phyloP scores from a whole-genome alignment of 768 basidiomycete genomes.

The Tulasnella calospora region DNA sequence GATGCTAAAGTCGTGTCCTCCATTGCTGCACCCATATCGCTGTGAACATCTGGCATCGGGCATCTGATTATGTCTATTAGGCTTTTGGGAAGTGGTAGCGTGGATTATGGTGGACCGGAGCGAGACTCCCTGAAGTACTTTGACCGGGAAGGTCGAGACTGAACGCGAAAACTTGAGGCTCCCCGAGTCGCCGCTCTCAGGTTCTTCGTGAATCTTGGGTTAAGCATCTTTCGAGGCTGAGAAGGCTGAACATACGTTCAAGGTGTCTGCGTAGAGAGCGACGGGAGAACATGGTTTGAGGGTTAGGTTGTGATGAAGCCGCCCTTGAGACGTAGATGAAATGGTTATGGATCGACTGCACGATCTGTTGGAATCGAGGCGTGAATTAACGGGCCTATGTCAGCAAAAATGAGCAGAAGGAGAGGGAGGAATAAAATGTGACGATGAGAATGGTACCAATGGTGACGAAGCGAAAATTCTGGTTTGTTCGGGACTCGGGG shows the following conservation, averaged over 20 bases:
- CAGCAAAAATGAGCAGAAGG: too few relatives aligned
- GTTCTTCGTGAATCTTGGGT: neutral
- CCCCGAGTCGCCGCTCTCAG: neutral
- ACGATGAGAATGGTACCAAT: neutral
- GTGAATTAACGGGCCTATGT: too few relatives aligned
- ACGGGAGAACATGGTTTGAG: neutral
- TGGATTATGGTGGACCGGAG: neutral
- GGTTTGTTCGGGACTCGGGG: neutral
- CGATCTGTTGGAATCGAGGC: neutral
- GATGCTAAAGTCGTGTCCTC: neutral
- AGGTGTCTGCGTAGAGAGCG: neutral
- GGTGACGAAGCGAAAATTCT: neutral
- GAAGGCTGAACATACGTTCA: neutral
- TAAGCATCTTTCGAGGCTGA: neutral
- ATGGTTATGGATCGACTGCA: neutral
- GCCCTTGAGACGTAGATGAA: neutral
- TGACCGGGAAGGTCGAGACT: neutral
- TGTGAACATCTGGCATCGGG: neutral
- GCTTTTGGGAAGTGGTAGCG: neutral
- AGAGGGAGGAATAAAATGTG: neutral
- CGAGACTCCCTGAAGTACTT: neutral
- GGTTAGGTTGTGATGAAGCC: neutral
- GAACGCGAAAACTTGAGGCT: neutral
- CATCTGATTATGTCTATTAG: neutral
- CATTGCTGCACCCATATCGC: neutral